A percentile compares a stretch with the other conserved stretches of the same genome.
phyloP scores from a whole-genome alignment of 2,329 filamentous ascomycete species.

The Penicillium sclerotigenum region DNA sequence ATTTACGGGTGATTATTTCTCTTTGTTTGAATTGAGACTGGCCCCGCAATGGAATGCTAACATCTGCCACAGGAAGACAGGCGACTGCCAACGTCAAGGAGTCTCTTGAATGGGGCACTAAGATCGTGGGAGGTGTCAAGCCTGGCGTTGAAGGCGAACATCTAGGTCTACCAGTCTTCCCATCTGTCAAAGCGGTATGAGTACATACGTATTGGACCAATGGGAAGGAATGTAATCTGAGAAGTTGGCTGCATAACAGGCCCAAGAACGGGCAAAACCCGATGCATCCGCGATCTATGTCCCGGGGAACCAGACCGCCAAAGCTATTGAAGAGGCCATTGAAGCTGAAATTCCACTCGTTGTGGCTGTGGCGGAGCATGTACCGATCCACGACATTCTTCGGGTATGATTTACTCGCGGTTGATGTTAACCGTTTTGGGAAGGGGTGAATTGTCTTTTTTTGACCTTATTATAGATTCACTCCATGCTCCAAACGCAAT shows the following conservation, averaged over 20 bases:
- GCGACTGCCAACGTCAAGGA: slow-evolving; percentile 73
- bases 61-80: slow-evolving; percentile 32
- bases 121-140: slow-evolving; percentile 74
- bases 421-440: neutral
- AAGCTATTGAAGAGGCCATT: slow-evolving; percentile 75
- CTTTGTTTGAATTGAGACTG: neutral
- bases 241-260: slow-evolving; percentile 45
- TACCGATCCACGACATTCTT: slow-evolving; percentile 74
- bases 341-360: slow-evolving; percentile 74
- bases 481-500: slow-evolving; percentile 68
- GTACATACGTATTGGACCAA: no score
- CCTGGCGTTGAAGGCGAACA: slow-evolving; percentile 69
- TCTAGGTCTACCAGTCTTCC: slow-evolving; percentile 68
- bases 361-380: slow-evolving; percentile 75
- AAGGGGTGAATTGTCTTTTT: neutral
- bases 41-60: slow-evolving; percentile 1
- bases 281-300: slow-evolving; percentile 79
- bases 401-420: slow-evolving; percentile 49
- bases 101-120: slow-evolving; percentile 73
- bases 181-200: slow-evolving; percentile 59
- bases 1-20: slow-evolving; percentile 55
- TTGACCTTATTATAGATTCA: slow-evolving; percentile 51
- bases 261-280: slow-evolving; percentile 67
- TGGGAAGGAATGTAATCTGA: neutral
- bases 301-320: slow-evolving; percentile 67